Conservation (phyloP, 2,329 filamentous ascomycete genomes). For the Sclerotinia trifoliorum region DNA sequence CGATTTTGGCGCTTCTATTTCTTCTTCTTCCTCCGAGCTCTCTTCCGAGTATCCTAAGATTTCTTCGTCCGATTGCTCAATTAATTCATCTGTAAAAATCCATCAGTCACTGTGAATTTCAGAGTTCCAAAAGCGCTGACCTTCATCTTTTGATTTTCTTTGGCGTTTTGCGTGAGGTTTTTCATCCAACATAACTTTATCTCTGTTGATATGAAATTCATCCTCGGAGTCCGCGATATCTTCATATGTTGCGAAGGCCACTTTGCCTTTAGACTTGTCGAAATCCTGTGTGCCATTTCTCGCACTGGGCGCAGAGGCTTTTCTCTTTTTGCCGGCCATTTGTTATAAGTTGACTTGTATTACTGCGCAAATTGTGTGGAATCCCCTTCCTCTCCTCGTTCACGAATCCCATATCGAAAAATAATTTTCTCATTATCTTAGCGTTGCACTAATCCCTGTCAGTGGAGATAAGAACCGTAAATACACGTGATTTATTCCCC, state of each 20-base stretch:
- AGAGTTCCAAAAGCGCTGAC: conserved; percentile 39
- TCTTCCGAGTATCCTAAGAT: conserved; percentile 52
- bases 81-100: conserved; percentile 46
- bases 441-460: conserved; percentile 13
- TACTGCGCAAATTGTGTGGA: not conserved
- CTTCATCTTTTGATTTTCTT: conserved; percentile 67
- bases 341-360: conserved; percentile 4
- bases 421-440: conserved; percentile 25
- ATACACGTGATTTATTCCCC: not conserved
- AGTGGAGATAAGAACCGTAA: not conserved
- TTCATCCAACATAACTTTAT: conserved; percentile 84
- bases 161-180: conserved; percentile 74
- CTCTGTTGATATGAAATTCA: conserved; percentile 83
- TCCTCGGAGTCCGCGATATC: conserved; percentile 94
- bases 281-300: conserved; percentile 6
- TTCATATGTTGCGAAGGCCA: conserved; percentile 56
- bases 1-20: conserved; percentile 24
- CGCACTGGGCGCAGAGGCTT: conserved; percentile 13
- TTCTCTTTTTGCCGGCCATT: conserved; percentile 24
- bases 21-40: conserved; percentile 43
- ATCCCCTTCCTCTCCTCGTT: not conserved
- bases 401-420: conserved; percentile 20
- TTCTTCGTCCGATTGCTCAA: conserved; percentile 63
- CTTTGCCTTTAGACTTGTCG: conserved; percentile 37
- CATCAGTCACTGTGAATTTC: conserved; percentile 15